Conservation (phyloP, 1,139 yeast species). For the Blastobotrys apis region DNA sequence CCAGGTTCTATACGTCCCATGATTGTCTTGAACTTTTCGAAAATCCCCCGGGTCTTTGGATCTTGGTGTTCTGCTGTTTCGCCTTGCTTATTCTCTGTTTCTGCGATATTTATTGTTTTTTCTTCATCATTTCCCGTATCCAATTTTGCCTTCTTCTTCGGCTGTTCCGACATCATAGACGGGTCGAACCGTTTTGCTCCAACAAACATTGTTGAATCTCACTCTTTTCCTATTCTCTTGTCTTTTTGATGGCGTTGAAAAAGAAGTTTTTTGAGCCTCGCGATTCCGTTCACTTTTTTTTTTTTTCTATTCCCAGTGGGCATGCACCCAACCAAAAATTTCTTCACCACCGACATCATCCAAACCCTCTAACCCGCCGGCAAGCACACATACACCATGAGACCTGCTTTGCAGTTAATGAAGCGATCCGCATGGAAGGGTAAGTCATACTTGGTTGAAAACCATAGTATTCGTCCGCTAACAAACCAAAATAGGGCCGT, state of each 20-base stretch:
- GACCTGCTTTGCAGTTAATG: slow-evolving; percentile 50
- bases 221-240: no score
- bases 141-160: slow-evolving; percentile 13
- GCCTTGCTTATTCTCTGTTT: slow-evolving; percentile 1
- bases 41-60: slow-evolving; percentile 10
- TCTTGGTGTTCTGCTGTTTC: slow-evolving; percentile 6
- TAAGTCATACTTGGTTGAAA: slow-evolving; percentile 22
- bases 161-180: slow-evolving; percentile 4
- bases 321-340: no score
- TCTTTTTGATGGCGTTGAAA: no score
- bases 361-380: no score
- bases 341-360: no score
- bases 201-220: slow-evolving; percentile 6
- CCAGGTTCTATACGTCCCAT: slow-evolving; percentile 7
- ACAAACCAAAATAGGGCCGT: slow-evolving; percentile 59
- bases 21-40: slow-evolving; percentile 4
- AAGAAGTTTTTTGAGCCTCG: slow-evolving; percentile 4
- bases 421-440: slow-evolving; percentile 80
- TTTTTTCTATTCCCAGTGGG: slow-evolving; percentile 7
- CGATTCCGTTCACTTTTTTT: slow-evolving; percentile 1
- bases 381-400: slow-evolving; percentile 47
- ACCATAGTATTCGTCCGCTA: no score
- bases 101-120: neutral
- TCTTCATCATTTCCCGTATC: no score
- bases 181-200: slow-evolving; percentile 13